Base-by-base conservation (phyloP, 495 filamentous ascomycete genomes). In the Lasiosphaeris hirsuta region DNA sequence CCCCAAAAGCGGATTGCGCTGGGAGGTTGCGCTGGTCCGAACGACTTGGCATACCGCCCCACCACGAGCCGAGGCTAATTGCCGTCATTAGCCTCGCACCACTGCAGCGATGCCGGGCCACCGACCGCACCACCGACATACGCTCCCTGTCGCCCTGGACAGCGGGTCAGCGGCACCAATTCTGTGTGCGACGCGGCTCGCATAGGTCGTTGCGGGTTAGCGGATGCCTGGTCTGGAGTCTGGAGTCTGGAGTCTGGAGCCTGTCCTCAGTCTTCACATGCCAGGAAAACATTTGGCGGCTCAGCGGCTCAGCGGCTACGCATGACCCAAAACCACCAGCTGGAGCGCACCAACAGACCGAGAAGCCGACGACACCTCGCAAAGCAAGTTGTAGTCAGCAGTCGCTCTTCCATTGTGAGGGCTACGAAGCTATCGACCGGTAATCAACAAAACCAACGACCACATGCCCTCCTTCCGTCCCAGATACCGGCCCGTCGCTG, bases 11-110 rank as follows among this genome's bases (percentile, higher is more conserved):
- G 46, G 51, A 15, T 30, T 30, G 5, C 23, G 23, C 23, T 30
- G 23, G 23, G 23, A 30, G 35, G 34, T 49, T 56, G 64, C 57
- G 57, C 42, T 63, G 50, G 65, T 56, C 65, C 65, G 63, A 62
- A 51, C 42, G 56, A 58, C 23, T 30, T 30, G 23, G 23, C 23
- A 30, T 30, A 30, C 55, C 64, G 57, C 51, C 59, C 58, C 43
- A 70, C 55, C 47, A 54, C 56, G 56, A 70, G 63, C 68, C 68
- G 68, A 70, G 68, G 68, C 63, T 65, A 64, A 67, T 56, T 66
- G 63, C 58, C 60, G 60, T 52, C 64, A 57, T 61, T 62, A 61
- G 48, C 58, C 63, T 59, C 40, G 15, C 41, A 37, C 39, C 43
- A 39, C n/a, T 23, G 11, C 53, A 46, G 53, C 53, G 19, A 38